Conservation (phyloP, 441 rosid species). For the Pelargonium australe region DNA sequence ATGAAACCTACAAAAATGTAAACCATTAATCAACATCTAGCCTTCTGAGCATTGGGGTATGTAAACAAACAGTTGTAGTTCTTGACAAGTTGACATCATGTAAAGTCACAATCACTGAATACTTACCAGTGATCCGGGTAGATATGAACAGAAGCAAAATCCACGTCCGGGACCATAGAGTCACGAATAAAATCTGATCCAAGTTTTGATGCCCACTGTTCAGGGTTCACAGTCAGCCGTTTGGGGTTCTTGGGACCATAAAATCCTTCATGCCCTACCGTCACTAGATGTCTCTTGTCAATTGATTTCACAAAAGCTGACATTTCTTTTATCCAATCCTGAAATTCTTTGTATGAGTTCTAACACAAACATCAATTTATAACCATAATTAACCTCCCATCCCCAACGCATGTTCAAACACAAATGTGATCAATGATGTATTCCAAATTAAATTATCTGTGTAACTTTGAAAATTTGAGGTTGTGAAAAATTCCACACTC, state of each 20-base stretch:
- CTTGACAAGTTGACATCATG: not conserved
- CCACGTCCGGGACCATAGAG: slow-evolving; percentile 46
- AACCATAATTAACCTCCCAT: no score
- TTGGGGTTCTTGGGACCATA: slow-evolving; percentile 81
- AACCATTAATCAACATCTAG: no score
- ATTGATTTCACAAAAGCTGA: slow-evolving; percentile 70
- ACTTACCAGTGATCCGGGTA: slow-evolving; percentile 91
- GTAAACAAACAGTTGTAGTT: no score
- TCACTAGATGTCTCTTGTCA: slow-evolving; percentile 73
- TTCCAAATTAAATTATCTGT: no score
- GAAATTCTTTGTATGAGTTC: slow-evolving; percentile 19
- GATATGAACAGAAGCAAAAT: slow-evolving; percentile 88
- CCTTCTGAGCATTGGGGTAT: no score
- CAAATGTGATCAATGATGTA: no score
- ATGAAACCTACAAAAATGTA: no score
- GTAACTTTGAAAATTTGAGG: no score
- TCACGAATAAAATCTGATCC: slow-evolving; percentile 85
- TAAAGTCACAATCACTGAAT: slow-evolving; percentile 1
- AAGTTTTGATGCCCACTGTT: slow-evolving; percentile 63
- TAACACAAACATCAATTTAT: no score
- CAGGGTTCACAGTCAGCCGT: slow-evolving; percentile 66
- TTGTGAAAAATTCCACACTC: no score
- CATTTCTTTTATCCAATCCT: slow-evolving; percentile 92
- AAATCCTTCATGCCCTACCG: slow-evolving; percentile 91
- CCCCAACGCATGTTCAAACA: no score